These are phyloP conservation scores for Gymnopilus junonius DNA, from an alignment of 768 basidiomycete species.

Conservation along the genomic window DNA sequence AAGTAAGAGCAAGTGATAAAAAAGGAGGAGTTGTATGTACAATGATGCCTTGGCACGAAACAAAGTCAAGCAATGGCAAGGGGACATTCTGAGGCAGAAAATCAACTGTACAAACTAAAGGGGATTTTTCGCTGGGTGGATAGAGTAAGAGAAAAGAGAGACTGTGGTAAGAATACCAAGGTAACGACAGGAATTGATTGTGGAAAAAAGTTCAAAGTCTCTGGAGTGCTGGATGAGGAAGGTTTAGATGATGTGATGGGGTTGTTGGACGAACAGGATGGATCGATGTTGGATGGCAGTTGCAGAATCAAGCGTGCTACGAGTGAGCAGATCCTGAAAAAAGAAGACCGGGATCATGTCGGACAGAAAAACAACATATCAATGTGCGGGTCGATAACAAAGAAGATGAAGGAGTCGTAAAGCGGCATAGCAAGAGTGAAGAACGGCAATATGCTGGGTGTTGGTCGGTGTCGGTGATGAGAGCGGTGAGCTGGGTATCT, in stretches of 20 bases:
- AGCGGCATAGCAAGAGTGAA: not conserved
- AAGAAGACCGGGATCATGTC: constrained; percentile 11
- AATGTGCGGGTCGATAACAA: not conserved
- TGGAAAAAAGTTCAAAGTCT: not conserved
- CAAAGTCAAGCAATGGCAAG: constrained; percentile 4
- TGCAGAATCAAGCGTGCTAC: constrained; percentile 1
- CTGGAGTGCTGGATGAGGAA: not conserved
- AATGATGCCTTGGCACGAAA: not conserved
- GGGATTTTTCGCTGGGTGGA: constrained; percentile 1
- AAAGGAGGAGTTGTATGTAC: constrained; percentile 1
- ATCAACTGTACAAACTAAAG: not conserved
- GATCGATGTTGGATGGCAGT: not conserved
- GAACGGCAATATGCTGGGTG: constrained; percentile 1
- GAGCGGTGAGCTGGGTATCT: constrained; percentile 4
- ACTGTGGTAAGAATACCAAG: constrained; percentile 17
- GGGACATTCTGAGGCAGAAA: constrained; percentile 6
- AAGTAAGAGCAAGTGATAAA: constrained; percentile 13
- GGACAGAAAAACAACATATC: constrained; percentile 15
- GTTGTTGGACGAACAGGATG: not conserved
- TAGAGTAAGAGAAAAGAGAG: constrained; percentile 22
- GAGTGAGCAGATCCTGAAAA: constrained; percentile 9
- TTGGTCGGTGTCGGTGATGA: constrained; percentile 3
- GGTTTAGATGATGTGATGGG: not conserved
- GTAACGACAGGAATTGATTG: constrained; percentile 20
- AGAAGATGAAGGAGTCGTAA: not conserved